These are phyloP conservation scores for Colletotrichum incanum DNA, from an alignment of 2,329 filamentous ascomycete species.

Conservation along the genomic window DNA sequence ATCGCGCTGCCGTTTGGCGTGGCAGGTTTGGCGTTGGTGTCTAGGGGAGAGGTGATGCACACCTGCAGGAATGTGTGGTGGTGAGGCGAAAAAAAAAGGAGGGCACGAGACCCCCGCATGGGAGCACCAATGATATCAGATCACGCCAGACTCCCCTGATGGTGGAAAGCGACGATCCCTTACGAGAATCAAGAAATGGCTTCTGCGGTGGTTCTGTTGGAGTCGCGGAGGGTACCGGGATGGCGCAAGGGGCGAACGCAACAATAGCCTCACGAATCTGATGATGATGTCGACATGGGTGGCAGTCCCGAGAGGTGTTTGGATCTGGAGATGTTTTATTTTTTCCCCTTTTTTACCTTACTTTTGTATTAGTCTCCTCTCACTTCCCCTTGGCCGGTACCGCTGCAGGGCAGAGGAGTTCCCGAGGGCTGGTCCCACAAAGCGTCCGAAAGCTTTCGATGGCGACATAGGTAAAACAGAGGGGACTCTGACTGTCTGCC, in stretches of 20 bases:
- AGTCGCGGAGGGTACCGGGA: slow-evolving; percentile 21
- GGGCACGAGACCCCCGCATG: slow-evolving; percentile 32
- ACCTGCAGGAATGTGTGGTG: slow-evolving; percentile 8
- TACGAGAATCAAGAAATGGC: slow-evolving; percentile 31
- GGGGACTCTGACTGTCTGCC: neutral
- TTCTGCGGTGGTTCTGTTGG: slow-evolving; percentile 15
- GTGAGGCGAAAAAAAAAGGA: slow-evolving; percentile 22
- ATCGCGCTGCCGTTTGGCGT: neutral
- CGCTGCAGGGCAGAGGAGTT: slow-evolving; percentile 28
- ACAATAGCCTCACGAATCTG: slow-evolving; percentile 8
- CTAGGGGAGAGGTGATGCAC: neutral
- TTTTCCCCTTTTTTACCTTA: neutral
- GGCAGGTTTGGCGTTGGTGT: neutral
- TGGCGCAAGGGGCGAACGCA: neutral
- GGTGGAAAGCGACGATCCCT: slow-evolving; percentile 27
- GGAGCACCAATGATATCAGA: slow-evolving; percentile 38
- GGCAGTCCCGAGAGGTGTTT: neutral
- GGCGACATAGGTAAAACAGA: slow-evolving; percentile 35
- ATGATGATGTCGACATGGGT: slow-evolving; percentile 28
- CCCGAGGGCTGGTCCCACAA: slow-evolving; percentile 18
- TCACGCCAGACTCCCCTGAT: slow-evolving; percentile 17
- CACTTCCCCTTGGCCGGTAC: neutral
- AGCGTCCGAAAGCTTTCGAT: slow-evolving; percentile 32
- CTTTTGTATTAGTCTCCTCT: neutral
- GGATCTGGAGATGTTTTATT: neutral